These are phyloP conservation scores for Rubus idaeus DNA, from an alignment of 306 rosid species.

Conservation along the genomic window DNA sequence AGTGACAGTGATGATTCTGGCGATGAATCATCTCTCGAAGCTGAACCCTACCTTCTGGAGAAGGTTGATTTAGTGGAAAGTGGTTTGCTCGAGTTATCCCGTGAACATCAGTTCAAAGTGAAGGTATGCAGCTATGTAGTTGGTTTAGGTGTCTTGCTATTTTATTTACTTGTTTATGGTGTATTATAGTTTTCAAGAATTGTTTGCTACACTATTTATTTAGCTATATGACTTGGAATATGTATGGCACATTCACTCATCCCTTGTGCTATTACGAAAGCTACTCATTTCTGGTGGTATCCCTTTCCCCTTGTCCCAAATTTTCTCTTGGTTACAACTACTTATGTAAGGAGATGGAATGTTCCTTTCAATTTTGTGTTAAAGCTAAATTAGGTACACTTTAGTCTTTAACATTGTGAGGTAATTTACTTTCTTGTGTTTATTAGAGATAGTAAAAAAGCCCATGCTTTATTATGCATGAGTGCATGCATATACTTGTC, in stretches of 20 bases:
- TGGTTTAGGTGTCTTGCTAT: slow-evolving; percentile 1
- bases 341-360: neutral
- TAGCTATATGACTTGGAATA: neutral
- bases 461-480: neutral
- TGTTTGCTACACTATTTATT: neutral
- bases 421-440: neutral
- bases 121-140: slow-evolving; percentile 46
- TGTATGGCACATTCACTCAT: neutral
- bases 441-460: neutral
- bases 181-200: neutral
- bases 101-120: slow-evolving; percentile 60
- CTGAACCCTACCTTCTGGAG: slow-evolving; percentile 61
- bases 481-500: neutral
- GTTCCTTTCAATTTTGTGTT: neutral
- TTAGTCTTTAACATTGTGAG: neutral
- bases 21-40: slow-evolving; percentile 36
- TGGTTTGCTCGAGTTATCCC: slow-evolving; percentile 54
- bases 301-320: neutral
- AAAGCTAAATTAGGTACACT: neutral
- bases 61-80: slow-evolving; percentile 63
- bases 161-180: neutral
- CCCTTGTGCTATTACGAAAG: neutral
- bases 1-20: slow-evolving; percentile 66
- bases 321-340: neutral
- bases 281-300: slow-evolving; percentile 1